phyloP scores from a whole-genome alignment of 306 rosid genomes.

The Betula pendula region DNA sequence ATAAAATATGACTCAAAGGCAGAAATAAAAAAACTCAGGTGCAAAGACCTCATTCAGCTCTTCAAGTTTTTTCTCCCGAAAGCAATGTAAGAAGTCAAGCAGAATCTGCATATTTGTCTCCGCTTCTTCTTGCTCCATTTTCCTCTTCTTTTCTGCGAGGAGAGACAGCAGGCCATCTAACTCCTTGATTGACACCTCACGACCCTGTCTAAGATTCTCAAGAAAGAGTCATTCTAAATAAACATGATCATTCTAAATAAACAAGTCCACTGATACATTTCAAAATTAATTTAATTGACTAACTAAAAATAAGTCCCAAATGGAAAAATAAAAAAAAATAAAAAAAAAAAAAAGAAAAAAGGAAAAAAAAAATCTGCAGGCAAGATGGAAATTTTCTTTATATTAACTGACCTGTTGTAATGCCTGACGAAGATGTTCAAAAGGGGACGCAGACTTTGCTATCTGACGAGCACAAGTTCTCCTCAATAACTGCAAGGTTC shows the following conservation, averaged over 20 bases:
- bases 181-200: constrained; percentile 88
- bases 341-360: neutral
- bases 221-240: constrained; percentile 9
- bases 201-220: constrained; percentile 55
- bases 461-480: constrained; percentile 10
- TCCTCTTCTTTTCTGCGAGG: constrained; percentile 84
- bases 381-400: neutral
- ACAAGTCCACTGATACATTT: neutral
- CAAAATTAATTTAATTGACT: neutral
- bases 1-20: neutral
- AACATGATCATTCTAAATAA: constrained; percentile 6
- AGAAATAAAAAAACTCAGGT: constrained; percentile 8
- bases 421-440: constrained; percentile 29
- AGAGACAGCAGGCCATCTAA: constrained; percentile 71
- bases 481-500: constrained; percentile 33
- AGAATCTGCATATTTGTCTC: constrained; percentile 92
- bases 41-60: constrained; percentile 78
- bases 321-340: neutral
- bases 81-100: constrained; percentile 83
- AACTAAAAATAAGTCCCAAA: neutral
- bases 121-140: constrained; percentile 97
- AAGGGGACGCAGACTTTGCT: constrained; percentile 32
- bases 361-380: neutral
- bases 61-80: constrained; percentile 78
- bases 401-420: constrained; percentile 37